phyloP scores from a whole-genome alignment of 1,284 basidiomycete genomes.

The Fomitopsis palustris region DNA sequence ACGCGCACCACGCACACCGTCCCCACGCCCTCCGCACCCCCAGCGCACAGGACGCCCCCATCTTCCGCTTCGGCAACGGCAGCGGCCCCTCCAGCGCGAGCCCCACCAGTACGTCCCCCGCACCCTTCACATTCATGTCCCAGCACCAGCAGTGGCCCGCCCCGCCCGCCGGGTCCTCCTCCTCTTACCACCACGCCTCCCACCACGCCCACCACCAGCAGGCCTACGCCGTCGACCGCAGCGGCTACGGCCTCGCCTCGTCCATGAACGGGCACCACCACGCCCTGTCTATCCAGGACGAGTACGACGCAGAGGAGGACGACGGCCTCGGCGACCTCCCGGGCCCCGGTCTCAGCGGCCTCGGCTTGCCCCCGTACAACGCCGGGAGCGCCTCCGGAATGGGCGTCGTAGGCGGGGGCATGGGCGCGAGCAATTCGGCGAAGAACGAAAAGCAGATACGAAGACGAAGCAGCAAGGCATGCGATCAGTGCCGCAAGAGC shows the following conservation, averaged over 20 bases:
- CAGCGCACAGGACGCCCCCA: conserved; percentile 11
- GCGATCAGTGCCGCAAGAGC: conserved; percentile 78
- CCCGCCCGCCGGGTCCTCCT: conserved; percentile 15
- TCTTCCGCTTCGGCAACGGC: conserved; percentile 27
- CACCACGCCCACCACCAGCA: conserved; percentile 10
- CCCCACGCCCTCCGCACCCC: conserved; percentile 15
- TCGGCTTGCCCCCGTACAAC: conserved; percentile 17
- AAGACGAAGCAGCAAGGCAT: conserved; percentile 71
- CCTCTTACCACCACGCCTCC: conserved; percentile 12
- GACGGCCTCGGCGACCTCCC: conserved; percentile 31
- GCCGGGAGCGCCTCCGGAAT: not conserved
- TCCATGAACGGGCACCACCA: conserved; percentile 20
- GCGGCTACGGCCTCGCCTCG: conserved; percentile 18
- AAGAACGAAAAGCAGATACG: conserved; percentile 50
- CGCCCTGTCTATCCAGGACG: conserved; percentile 26
- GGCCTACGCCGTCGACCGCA: conserved; percentile 23
- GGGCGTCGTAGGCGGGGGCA: not conserved
- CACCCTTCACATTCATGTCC: conserved; percentile 33
- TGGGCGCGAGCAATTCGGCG: conserved; percentile 14
- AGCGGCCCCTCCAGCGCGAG: conserved; percentile 19
- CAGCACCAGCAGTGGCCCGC: conserved; percentile 21
- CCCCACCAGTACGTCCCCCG: conserved; percentile 4
- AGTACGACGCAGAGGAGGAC: conserved; percentile 35
- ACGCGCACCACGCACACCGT: conserved; percentile 5
- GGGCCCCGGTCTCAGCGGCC: conserved; percentile 15